These are phyloP conservation scores for Balansia obtecta DNA, from an alignment of 2,329 filamentous ascomycete genomes.

Conservation along the genomic window DNA sequence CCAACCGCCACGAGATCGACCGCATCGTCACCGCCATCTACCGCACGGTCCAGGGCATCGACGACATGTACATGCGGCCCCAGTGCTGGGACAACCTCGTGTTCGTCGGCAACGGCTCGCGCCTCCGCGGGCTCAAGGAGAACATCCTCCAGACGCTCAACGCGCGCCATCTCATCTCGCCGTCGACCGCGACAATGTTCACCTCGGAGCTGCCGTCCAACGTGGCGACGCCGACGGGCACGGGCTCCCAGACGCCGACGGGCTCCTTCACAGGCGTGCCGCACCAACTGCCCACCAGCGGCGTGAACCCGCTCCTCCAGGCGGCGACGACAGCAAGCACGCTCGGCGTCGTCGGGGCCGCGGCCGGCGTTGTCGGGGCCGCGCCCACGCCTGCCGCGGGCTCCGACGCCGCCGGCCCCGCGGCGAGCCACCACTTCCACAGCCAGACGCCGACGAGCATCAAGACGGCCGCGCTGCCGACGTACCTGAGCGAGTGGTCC, in stretches of 20 bases:
- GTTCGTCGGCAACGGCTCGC: constrained; percentile 77
- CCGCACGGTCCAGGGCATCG: constrained; percentile 67
- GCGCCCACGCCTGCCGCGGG: constrained; percentile 28
- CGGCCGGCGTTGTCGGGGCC: constrained; percentile 21
- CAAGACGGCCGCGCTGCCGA: constrained; percentile 63
- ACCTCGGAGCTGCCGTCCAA: constrained; percentile 93
- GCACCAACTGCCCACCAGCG: constrained; percentile 42
- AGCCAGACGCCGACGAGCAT: constrained; percentile 72
- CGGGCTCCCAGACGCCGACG: constrained; percentile 82
- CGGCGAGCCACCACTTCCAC: constrained; percentile 39
- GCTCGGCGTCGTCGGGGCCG: constrained; percentile 30
- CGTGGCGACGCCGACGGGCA: constrained; percentile 80
- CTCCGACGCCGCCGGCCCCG: constrained; percentile 25
- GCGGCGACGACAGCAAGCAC: constrained; percentile 71
- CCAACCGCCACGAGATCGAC: constrained; percentile 62
- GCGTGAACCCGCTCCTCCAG: constrained; percentile 82
- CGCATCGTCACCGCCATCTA: constrained; percentile 76
- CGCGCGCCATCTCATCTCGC: constrained; percentile 79
- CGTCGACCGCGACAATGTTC: constrained; percentile 89
- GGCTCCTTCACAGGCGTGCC: constrained; percentile 41
- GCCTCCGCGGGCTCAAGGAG: constrained; percentile 69
- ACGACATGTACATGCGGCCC: constrained; percentile 73
- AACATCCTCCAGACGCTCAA: constrained; percentile 70
- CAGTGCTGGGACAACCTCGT: constrained; percentile 87
- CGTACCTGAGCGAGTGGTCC: constrained; percentile 86